Evolutionary conservation across 1,284 basidiomycete species (phyloP).

Genomic region (Sanghuangporus sanghuang): DNA sequence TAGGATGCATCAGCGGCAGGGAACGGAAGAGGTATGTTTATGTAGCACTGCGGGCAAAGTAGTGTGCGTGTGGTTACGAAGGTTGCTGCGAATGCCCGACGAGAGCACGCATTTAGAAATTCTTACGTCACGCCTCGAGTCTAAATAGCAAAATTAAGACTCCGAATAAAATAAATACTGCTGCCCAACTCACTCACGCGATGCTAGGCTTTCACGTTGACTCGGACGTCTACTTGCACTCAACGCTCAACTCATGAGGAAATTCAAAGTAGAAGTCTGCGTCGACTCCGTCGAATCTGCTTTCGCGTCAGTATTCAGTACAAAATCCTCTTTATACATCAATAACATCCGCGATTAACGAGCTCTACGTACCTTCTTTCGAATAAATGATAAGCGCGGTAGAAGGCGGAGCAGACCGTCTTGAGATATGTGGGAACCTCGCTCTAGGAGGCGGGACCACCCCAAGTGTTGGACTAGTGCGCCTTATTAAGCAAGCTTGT

Average conservation of each 20-base stretch:
- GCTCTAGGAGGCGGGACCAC: constrained; percentile 73
- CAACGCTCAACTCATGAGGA: neutral
- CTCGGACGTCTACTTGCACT: neutral
- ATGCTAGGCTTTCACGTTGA: too few species aligned
- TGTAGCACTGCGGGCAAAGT: neutral
- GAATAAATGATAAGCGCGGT: constrained; percentile 45
- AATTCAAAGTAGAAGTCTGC: constrained; percentile 61
- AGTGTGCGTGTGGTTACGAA: too few species aligned
- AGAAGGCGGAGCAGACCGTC: constrained; percentile 62
- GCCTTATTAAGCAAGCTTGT: constrained; percentile 42
- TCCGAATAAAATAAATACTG: too few species aligned
- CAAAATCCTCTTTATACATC: neutral
- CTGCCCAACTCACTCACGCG: too few species aligned
- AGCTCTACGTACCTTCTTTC: neutral
- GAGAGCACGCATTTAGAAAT: neutral
- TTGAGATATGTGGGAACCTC: constrained; percentile 76
- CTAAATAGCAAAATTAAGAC: neutral
- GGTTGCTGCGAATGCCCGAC: too few species aligned
- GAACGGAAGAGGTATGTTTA: neutral
- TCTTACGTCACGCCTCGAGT: neutral
- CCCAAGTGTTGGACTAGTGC: constrained; percentile 67
- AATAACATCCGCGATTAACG: neutral
- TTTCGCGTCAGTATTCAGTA: constrained; percentile 48
- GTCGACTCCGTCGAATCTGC: constrained; percentile 77
- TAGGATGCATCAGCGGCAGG: neutral